These are phyloP conservation scores for Tritrichomonas foetus DNA, from an alignment of 208 protist genomes.

Conservation along the genomic window DNA sequence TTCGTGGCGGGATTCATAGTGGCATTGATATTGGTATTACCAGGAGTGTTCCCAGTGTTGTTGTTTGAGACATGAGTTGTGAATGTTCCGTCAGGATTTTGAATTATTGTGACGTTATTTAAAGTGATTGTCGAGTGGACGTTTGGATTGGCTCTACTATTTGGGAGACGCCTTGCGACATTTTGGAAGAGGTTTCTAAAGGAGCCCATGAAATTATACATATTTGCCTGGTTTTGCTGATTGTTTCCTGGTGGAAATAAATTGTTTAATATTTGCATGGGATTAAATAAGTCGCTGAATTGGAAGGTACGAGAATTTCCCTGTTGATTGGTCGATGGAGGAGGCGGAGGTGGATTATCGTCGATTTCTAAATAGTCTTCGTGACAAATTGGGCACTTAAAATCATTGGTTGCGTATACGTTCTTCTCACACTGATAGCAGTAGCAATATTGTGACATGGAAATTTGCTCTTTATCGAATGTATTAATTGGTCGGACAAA, in stretches of 20 bases:
- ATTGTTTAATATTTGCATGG: too few relatives aligned
- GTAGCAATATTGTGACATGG: neutral
- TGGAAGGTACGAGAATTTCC: neutral
- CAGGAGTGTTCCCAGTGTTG: neutral
- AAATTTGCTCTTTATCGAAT: too few relatives aligned
- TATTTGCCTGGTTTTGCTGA: too few relatives aligned
- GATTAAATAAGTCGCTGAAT: too few relatives aligned
- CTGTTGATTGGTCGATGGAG: neutral
- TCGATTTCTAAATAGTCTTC: conserved; percentile 2
- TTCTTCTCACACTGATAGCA: neutral
- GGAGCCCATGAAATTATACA: too few relatives aligned
- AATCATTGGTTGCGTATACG: neutral
- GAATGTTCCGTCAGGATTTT: neutral
- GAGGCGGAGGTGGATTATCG: neutral
- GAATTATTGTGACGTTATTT: too few relatives aligned
- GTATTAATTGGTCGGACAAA: too few relatives aligned
- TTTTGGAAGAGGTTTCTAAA: too few relatives aligned
- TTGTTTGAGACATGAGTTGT: neutral
- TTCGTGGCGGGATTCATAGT: neutral
- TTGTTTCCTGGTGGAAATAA: too few relatives aligned
- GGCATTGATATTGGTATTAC: too few relatives aligned
- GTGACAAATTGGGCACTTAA: neutral
- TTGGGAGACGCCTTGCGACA: neutral
- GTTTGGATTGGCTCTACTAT: too few relatives aligned
- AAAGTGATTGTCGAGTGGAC: too few relatives aligned